These are phyloP conservation scores for Phytophthora sansomeana DNA, from an alignment of 352 stramenopile species.

Conservation along the genomic window DNA sequence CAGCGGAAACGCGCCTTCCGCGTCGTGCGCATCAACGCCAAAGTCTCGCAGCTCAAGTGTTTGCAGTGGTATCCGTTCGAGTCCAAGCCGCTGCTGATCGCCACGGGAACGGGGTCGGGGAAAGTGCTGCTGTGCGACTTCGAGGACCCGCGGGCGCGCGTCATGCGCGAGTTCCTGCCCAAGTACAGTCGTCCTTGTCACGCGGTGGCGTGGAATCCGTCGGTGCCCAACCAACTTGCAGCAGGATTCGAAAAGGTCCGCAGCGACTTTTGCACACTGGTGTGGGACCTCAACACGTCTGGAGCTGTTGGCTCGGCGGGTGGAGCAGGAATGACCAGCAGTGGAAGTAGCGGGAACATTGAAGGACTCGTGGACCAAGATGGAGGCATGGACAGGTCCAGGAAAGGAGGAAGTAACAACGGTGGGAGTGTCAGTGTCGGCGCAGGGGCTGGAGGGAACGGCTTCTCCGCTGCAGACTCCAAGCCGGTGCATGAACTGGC, in stretches of 20 bases:
- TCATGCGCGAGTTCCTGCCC: constrained; percentile 77
- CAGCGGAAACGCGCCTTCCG: constrained; percentile 88
- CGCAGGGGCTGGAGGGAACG: constrained; percentile 28
- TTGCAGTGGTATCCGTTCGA: constrained; percentile 86
- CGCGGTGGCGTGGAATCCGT: constrained; percentile 83
- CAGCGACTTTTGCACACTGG: constrained; percentile 85
- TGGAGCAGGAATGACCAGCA: constrained; percentile 17
- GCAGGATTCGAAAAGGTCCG: constrained; percentile 90
- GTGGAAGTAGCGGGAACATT: constrained; percentile 34
- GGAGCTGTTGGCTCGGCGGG: constrained; percentile 12
- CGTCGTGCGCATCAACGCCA: constrained; percentile 81
- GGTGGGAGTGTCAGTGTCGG: constrained; percentile 29
- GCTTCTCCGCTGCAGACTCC: constrained; percentile 44
- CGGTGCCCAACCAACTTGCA: constrained; percentile 77
- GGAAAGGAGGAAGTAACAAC: constrained; percentile 39
- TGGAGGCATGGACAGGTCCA: constrained; percentile 29
- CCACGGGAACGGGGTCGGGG: constrained; percentile 72
- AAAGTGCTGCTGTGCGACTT: constrained; percentile 90
- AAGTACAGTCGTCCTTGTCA: constrained; percentile 89
- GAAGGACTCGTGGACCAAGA: constrained; percentile 42
- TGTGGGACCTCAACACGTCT: constrained; percentile 85
- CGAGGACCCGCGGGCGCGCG: constrained; percentile 62
- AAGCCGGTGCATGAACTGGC: constrained; percentile 83
- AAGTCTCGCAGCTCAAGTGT: constrained; percentile 83
- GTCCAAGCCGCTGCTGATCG: constrained; percentile 78